Evolutionary conservation across 2,329 filamentous ascomycete genomes (phyloP), one percentile per base, ranked within the genome.

Genomic region (Keithomyces neogunnii): DNA sequence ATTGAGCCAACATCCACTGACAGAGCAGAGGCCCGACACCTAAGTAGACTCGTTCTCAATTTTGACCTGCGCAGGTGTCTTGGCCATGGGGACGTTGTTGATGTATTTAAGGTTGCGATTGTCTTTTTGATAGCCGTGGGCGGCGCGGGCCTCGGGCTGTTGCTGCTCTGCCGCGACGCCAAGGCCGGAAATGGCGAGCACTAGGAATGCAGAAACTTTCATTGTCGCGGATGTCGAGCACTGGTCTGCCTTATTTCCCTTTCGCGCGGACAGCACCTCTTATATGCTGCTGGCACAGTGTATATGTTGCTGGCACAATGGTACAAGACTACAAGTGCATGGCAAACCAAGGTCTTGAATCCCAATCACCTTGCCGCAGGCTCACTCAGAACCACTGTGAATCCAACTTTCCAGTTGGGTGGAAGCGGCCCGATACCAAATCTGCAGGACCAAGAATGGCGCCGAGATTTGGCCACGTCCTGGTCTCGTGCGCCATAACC

Each of bases 81-180:
- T 47, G 45, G 35, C 49, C 45, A 47, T 32, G n/a, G 49, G 45
- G 30, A 47, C 10, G 19, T 53, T 33, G 32, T 47, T 8, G 4
- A 39, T 39, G 35, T 53, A 51, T 53, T 45, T 42, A 4, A 53
- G 52, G 29, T 53, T 53, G 46, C 49, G 52, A 13, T 53, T 53
- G 28, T 53, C 52, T 28, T 53, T 53, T 3, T 30, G 28, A 9
- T 38, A 36, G 5, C 10, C 26, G 2, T 35, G 26, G 11, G 32
- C 38, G n/a, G 10, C 28, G 28, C 44, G 36, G 26, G 5, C 38
- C 4, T n/a, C 32, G 45, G 45, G 43, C 3, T 39, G 13, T 10
- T 44, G 30, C 38, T 36, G 47, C 13, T 47, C 36, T n/a, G 28
- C 45, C 19, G 52, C 52, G 19, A 53, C 30, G 10, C 26, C 45